phyloP scores from a whole-genome alignment of 352 stramenopile genomes.

The Phytophthora chlamydospora region DNA sequence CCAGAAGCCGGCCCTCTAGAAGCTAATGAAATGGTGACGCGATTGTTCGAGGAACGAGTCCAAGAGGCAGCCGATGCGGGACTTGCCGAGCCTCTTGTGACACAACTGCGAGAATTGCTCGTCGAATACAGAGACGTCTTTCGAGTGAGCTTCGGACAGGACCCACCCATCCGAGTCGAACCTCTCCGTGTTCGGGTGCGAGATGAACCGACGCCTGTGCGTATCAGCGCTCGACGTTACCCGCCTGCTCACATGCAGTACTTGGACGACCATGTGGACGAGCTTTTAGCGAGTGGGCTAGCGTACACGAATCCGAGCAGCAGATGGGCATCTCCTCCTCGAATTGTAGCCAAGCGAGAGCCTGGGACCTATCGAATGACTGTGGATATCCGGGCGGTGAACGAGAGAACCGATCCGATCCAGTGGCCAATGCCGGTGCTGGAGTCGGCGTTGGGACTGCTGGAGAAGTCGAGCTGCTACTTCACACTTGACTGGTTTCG shows the following conservation, averaged over 20 bases:
- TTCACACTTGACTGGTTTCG: constrained; percentile 26
- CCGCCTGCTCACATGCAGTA: constrained; percentile 4
- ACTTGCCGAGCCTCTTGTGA: not conserved
- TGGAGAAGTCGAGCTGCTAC: not conserved
- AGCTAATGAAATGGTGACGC: not conserved
- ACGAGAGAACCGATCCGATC: constrained; percentile 5
- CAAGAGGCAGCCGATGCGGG: not conserved
- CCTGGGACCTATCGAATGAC: constrained; percentile 9
- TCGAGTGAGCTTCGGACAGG: not conserved
- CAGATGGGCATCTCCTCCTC: constrained; percentile 4
- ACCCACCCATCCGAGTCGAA: constrained; percentile 6
- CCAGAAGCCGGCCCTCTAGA: not conserved
- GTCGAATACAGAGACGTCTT: constrained; percentile 12
- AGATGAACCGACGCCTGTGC: constrained; percentile 1
- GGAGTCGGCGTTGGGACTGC: not conserved
- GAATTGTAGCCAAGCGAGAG: constrained; percentile 4
- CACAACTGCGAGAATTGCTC: not conserved
- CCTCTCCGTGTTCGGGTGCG: not conserved
- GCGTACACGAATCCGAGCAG: constrained; percentile 1
- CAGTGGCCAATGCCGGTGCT: constrained; percentile 7
- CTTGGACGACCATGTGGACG: constrained; percentile 3
- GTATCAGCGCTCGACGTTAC: constrained; percentile 5
- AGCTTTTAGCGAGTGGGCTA: not conserved
- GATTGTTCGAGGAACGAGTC: not conserved
- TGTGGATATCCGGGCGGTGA: not conserved